phyloP scores from a whole-genome alignment of 768 basidiomycete species.

The Mycena olivaceomarginata region DNA sequence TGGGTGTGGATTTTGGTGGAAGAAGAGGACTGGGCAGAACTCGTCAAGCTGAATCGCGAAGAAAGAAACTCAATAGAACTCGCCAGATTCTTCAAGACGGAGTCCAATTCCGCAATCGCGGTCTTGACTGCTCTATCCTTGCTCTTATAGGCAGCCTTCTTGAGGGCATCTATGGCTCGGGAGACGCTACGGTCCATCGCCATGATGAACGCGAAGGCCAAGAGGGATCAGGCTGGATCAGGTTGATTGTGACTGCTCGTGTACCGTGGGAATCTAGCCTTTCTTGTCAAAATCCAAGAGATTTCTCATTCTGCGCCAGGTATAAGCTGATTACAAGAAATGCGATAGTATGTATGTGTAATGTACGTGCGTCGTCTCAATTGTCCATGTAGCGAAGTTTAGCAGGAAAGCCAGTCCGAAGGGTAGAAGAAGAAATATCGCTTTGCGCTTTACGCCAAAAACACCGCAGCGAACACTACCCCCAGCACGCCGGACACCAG shows the following conservation, averaged over 20 bases:
- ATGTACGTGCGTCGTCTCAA: too few species aligned
- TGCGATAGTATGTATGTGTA: slow-evolving; percentile 11
- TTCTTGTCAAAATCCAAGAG: neutral
- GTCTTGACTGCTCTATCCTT: neutral
- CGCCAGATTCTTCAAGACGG: slow-evolving; percentile 19
- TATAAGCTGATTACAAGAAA: neutral
- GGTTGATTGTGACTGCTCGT: neutral
- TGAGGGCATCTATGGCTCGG: slow-evolving; percentile 16
- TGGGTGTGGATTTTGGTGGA: neutral
- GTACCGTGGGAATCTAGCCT: neutral
- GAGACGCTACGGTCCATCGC: slow-evolving; percentile 16
- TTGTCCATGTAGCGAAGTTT: too few species aligned
- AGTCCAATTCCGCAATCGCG: slow-evolving; percentile 1
- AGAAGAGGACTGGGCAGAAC: slow-evolving; percentile 17
- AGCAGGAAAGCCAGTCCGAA: too few species aligned
- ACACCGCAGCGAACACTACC: too few species aligned
- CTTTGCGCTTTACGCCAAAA: too few species aligned
- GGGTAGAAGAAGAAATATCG: too few species aligned
- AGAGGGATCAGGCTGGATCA: slow-evolving; percentile 7
- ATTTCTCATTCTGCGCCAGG: neutral
- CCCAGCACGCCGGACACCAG: too few species aligned
- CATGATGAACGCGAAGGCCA: neutral
- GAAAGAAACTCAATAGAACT: neutral
- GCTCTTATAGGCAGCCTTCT: slow-evolving; percentile 22
- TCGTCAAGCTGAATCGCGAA: neutral